Conservation (phyloP, 805 yeast genomes). For the Torulaspora quercuum region DNA sequence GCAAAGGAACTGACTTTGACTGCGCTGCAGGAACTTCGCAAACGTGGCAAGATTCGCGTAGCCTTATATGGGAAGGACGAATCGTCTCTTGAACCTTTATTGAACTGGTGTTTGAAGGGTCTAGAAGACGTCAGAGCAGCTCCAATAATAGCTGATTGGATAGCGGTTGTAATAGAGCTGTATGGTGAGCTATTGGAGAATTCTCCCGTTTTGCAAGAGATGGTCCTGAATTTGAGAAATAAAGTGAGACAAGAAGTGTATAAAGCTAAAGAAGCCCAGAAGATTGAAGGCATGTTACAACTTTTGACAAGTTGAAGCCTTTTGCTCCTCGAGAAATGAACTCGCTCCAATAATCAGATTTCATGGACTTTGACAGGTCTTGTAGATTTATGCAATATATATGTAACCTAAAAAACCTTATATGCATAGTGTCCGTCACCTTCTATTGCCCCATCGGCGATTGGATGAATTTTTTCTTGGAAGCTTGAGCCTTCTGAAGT, state of each 20-base stretch:
- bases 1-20: conserved; percentile 78
- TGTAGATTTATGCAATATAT: too few relatives aligned
- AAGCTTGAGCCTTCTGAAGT: conserved; percentile 52
- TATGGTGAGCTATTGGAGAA: conserved; percentile 71
- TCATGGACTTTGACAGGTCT: too few relatives aligned
- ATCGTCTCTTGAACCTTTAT: conserved; percentile 74
- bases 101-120: conserved; percentile 75
- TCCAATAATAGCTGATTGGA: conserved; percentile 63
- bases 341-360: background rate
- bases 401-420: background rate
- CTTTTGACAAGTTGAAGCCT: conserved; percentile 57
- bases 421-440: conserved; percentile 12
- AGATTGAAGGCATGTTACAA: conserved; percentile 91
- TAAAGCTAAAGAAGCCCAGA: conserved; percentile 82
- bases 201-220: conserved; percentile 73
- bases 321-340: too few relatives aligned
- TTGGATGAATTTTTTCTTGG: conserved; percentile 44
- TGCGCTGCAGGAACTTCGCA: conserved; percentile 79
- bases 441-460: conserved; percentile 41
- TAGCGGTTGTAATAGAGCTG: conserved; percentile 66
- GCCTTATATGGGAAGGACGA: conserved; percentile 82
- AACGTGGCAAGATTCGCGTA: conserved; percentile 83
- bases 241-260: conserved; percentile 65
- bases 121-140: conserved; percentile 76
- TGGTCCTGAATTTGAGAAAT: conserved; percentile 56